These are phyloP conservation scores for Trifolium pratense DNA, from an alignment of 306 rosid species.

Conservation along the genomic window DNA sequence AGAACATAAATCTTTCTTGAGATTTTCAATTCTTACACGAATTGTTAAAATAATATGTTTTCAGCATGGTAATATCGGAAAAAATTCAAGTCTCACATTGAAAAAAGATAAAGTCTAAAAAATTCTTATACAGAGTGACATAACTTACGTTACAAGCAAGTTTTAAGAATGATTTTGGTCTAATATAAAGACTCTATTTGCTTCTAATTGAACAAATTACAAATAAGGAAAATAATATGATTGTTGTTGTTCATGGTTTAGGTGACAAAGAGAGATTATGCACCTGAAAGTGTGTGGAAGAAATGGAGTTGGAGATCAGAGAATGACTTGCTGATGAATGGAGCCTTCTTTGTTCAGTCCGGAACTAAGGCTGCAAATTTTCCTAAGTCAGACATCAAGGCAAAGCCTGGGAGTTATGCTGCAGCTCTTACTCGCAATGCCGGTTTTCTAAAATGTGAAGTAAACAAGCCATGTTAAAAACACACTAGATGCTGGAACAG, in stretches of 20 bases:
- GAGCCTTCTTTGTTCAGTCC: conserved; percentile 46
- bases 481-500: not conserved
- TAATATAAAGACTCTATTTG: too few relatives aligned
- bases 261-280: conserved; percentile 64
- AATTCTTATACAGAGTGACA: too few relatives aligned
- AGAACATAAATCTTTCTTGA: not conserved
- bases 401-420: conserved; percentile 50
- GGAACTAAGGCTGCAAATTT: conserved; percentile 10
- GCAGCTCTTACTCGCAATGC: conserved; percentile 52
- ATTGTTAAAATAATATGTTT: too few relatives aligned
- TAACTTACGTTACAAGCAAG: too few relatives aligned
- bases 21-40: not conserved
- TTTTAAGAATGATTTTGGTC: too few relatives aligned
- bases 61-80: too few relatives aligned
- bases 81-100: too few relatives aligned
- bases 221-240: too few relatives aligned
- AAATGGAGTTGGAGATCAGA: conserved; percentile 66
- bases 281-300: conserved; percentile 54
- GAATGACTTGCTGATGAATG: conserved; percentile 55
- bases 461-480: conserved; percentile 45
- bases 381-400: conserved; percentile 3
- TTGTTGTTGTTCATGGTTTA: conserved; percentile 15
- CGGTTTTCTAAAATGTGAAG: conserved; percentile 53
- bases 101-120: too few relatives aligned
- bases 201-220: too few relatives aligned